These are phyloP conservation scores for Cyclostephanos tholiformis DNA, from an alignment of 108 stramenopile species.

Conservation along the genomic window DNA sequence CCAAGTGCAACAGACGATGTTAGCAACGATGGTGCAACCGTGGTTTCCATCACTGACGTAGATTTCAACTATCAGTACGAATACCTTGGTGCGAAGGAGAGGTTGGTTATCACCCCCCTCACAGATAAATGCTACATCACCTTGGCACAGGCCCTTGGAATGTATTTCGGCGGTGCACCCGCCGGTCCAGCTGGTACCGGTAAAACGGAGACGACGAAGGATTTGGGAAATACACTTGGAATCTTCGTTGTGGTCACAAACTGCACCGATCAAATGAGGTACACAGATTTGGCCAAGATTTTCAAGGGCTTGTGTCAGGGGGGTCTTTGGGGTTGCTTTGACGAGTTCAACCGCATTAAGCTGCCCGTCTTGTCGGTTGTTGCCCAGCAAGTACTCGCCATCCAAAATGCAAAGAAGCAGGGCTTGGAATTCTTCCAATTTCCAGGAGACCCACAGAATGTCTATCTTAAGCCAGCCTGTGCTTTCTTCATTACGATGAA, in stretches of 20 bases:
- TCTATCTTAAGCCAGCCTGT: constrained; percentile 76
- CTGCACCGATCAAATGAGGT: constrained; percentile 91
- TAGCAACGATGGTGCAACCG: constrained; percentile 73
- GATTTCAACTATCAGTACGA: constrained; percentile 94
- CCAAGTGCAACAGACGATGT: constrained; percentile 79
- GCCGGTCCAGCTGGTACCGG: constrained; percentile 94
- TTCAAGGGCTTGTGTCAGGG: constrained; percentile 93
- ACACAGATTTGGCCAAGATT: constrained; percentile 93
- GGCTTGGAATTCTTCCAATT: constrained; percentile 79
- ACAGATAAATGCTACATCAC: constrained; percentile 95
- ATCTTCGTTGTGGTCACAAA: constrained; percentile 93
- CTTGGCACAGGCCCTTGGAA: constrained; percentile 90
- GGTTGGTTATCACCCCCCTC: constrained; percentile 91
- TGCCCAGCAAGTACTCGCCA: constrained; percentile 90
- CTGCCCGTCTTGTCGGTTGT: constrained; percentile 92
- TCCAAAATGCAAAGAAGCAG: constrained; percentile 91
- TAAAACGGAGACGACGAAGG: constrained; percentile 85
- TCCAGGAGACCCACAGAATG: constrained; percentile 91
- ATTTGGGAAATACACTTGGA: constrained; percentile 88
- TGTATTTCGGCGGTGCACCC: constrained; percentile 94
- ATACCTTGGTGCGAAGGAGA: constrained; percentile 92
- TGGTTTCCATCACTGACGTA: constrained; percentile 87
- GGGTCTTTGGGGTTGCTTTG: constrained; percentile 94
- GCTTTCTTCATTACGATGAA: constrained; percentile 96
- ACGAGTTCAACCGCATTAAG: constrained; percentile 94